Conservation (phyloP, 192 early-diverging fungal species). For the Gaertneriomyces sp. region DNA sequence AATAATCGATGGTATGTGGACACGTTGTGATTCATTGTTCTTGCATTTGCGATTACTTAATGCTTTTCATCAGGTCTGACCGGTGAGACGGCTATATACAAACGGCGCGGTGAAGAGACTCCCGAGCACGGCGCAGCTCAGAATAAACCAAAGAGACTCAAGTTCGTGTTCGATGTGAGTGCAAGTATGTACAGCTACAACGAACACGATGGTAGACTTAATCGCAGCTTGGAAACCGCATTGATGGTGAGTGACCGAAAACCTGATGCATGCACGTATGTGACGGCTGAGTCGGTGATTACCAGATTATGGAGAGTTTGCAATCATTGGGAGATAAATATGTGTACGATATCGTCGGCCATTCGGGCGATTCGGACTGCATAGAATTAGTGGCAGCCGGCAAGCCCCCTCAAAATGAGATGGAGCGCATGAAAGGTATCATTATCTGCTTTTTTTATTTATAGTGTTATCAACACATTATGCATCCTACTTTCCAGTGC, state of each 20-base stretch:
- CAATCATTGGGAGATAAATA: slow-evolving; percentile 75
- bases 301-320: slow-evolving; percentile 69
- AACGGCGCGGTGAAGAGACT: slow-evolving; percentile 73
- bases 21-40: neutral
- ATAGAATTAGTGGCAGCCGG: slow-evolving; percentile 66
- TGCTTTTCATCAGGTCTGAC: slow-evolving; percentile 62
- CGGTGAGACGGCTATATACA: slow-evolving; percentile 75
- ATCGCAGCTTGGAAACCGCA: slow-evolving; percentile 41
- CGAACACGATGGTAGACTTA: slow-evolving; percentile 42
- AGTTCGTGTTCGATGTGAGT: slow-evolving; percentile 76
- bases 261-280: neutral
- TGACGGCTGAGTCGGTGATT: neutral
- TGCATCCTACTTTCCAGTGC: slow-evolving; percentile 31
- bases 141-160: slow-evolving; percentile 71
- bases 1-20: slow-evolving; percentile 39
- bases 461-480: neutral
- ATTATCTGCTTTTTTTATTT: neutral
- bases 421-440: slow-evolving; percentile 56
- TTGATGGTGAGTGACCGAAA: slow-evolving; percentile 25
- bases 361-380: slow-evolving; percentile 71
- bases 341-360: slow-evolving; percentile 69
- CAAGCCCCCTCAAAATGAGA: slow-evolving; percentile 77
- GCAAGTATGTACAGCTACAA: slow-evolving; percentile 51
- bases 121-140: slow-evolving; percentile 65
- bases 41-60: neutral